Evolutionary conservation across 345 rosid species (phyloP).

Genomic region (Atalantia buxifolia): DNA sequence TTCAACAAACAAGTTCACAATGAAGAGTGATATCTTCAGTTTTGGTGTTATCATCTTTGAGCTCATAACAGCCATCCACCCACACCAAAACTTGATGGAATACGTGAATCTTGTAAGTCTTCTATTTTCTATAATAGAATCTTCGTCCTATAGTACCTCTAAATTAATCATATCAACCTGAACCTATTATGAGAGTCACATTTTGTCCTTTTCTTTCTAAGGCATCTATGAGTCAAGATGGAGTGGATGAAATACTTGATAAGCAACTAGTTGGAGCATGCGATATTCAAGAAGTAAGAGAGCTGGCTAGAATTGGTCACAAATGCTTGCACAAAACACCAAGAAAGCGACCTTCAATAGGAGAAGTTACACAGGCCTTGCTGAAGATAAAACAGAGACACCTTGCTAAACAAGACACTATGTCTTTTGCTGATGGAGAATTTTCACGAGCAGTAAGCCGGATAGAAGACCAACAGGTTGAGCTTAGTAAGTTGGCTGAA

Average conservation of each 20-base stretch:
- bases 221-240: conserved; percentile 89
- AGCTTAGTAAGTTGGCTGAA: conserved; percentile 54
- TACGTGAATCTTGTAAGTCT: conserved; percentile 75
- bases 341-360: conserved; percentile 74
- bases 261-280: conserved; percentile 59
- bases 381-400: conserved; percentile 60
- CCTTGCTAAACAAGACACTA: conserved; percentile 28
- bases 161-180: neutral
- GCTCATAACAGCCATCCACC: conserved; percentile 91
- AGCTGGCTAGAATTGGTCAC: conserved; percentile 58
- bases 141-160: neutral
- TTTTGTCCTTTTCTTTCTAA: conserved; percentile 16
- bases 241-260: conserved; percentile 82
- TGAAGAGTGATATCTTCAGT: conserved; percentile 88
- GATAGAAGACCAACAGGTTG: conserved; percentile 68
- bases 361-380: conserved; percentile 80
- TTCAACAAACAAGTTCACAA: conserved; percentile 75
- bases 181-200: neutral
- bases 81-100: conserved; percentile 92
- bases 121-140: neutral
- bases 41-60: conserved; percentile 89
- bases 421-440: conserved; percentile 40
- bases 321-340: conserved; percentile 72
- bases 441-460: conserved; percentile 60
- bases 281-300: conserved; percentile 63